Conservation (phyloP, 1,284 basidiomycete species). For the Porphyrellus sp. region DNA sequence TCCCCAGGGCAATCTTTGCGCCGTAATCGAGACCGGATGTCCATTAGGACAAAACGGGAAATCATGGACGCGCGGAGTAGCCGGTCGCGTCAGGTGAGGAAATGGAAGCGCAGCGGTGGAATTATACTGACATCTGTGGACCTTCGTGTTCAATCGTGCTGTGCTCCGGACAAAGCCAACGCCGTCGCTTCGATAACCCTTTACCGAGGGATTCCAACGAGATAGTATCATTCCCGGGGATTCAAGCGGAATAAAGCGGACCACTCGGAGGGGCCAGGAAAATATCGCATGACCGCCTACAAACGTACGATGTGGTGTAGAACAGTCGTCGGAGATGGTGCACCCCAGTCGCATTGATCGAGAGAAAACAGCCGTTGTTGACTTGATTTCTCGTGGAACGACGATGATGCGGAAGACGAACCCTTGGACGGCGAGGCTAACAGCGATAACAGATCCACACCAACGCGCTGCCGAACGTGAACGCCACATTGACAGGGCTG, state of each 20-base stretch:
- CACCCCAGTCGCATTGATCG: no score
- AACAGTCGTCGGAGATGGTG: no score
- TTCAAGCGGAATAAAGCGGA: no score
- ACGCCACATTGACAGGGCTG: not conserved
- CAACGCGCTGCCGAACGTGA: not conserved
- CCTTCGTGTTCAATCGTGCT: not conserved
- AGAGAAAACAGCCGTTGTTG: no score
- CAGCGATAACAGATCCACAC: not conserved
- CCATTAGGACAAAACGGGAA: not conserved
- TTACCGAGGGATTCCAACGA: not conserved
- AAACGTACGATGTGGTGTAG: no score
- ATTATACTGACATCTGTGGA: not conserved
- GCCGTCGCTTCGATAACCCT: slow-evolving; percentile 1
- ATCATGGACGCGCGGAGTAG: not conserved
- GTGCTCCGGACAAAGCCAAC: slow-evolving; percentile 7
- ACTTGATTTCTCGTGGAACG: no score
- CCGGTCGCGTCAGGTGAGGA: not conserved
- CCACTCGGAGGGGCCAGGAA: no score
- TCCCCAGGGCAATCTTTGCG: no score
- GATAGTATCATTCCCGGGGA: no score
- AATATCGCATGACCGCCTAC: no score
- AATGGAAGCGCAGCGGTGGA: not conserved
- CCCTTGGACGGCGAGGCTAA: not conserved
- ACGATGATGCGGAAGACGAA: no score
- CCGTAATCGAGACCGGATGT: no score